phyloP scores from a whole-genome alignment of 805 yeast genomes.

The Cyberlindnera japonica region DNA sequence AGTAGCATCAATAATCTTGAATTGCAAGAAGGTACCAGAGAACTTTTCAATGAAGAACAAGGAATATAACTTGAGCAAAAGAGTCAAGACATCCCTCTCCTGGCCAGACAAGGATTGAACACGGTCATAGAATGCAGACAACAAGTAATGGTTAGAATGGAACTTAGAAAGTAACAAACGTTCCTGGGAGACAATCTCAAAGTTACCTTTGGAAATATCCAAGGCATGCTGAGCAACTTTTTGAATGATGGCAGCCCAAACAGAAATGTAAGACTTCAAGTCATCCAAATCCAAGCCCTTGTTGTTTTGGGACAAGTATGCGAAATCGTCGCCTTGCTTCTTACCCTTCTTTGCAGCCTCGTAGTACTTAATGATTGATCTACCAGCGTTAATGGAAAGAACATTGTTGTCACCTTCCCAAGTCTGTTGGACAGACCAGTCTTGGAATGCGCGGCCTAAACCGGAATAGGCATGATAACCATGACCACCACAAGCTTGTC shows the following conservation, averaged over 20 bases:
- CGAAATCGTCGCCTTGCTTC: constrained; percentile 27
- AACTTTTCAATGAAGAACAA: constrained; percentile 63
- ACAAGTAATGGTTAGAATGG: constrained; percentile 37
- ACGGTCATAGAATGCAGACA: constrained; percentile 31
- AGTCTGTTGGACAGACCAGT: constrained; percentile 97
- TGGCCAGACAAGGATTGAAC: constrained; percentile 21
- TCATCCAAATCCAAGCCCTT: constrained; percentile 24
- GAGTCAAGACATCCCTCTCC: constrained; percentile 47
- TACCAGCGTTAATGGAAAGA: constrained; percentile 78
- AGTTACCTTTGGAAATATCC: constrained; percentile 29
- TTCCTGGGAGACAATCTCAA: constrained; percentile 37
- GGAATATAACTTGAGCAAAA: constrained; percentile 61
- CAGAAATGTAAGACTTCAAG: constrained; percentile 20
- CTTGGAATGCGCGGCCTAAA: constrained; percentile 82
- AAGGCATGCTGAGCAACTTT: constrained; percentile 30
- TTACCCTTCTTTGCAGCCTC: constrained; percentile 36
- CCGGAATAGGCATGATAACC: constrained; percentile 94
- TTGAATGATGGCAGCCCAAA: constrained; percentile 36
- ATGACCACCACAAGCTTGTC: constrained; percentile 93
- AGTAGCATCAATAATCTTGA: constrained; percentile 49
- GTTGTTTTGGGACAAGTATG: constrained; percentile 29
- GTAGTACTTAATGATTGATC: constrained; percentile 51
- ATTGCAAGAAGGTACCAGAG: constrained; percentile 68
- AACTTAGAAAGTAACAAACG: constrained; percentile 37
- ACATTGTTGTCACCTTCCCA: constrained; percentile 98